Evolutionary conservation across 495 filamentous ascomycete species (phyloP).

Genomic region (Xylaria telfairii): DNA sequence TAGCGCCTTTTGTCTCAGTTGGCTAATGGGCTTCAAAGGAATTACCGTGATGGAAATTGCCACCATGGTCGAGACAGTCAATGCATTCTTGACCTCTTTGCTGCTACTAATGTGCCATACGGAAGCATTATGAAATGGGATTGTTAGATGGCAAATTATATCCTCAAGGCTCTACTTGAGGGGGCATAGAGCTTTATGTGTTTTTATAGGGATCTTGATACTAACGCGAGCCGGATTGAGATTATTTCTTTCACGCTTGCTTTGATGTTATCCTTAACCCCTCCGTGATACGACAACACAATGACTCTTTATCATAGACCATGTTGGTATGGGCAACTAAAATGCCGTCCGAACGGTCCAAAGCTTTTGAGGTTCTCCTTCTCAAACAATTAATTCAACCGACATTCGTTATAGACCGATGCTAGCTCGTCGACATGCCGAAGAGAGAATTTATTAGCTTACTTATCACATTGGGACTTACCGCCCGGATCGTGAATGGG

Average conservation of each 20-base stretch:
- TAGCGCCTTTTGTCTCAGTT: background rate
- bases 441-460: conserved; percentile 36
- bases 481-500: conserved; percentile 32
- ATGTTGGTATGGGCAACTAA: conserved; percentile 31
- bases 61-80: background rate
- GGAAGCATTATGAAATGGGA: background rate
- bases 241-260: conserved; percentile 31
- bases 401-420: conserved; percentile 27
- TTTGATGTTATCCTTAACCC: conserved; percentile 36
- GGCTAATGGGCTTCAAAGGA: background rate
- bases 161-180: background rate
- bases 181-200: conserved; percentile 18
- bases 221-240: conserved; percentile 32
- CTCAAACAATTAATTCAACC: conserved; percentile 26
- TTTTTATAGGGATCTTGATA: background rate
- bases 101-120: background rate
- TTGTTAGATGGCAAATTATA: conserved; percentile 16
- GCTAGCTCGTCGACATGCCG: conserved; percentile 30
- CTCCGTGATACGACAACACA: conserved; percentile 27
- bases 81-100: background rate
- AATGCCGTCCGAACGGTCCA: background rate
- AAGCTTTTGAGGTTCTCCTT: background rate
- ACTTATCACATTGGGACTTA: conserved; percentile 33
- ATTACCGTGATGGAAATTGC: background rate
- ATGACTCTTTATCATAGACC: conserved; percentile 40